Conservation (phyloP, 2,329 filamentous ascomycete genomes). For the Phialophora macrospora region DNA sequence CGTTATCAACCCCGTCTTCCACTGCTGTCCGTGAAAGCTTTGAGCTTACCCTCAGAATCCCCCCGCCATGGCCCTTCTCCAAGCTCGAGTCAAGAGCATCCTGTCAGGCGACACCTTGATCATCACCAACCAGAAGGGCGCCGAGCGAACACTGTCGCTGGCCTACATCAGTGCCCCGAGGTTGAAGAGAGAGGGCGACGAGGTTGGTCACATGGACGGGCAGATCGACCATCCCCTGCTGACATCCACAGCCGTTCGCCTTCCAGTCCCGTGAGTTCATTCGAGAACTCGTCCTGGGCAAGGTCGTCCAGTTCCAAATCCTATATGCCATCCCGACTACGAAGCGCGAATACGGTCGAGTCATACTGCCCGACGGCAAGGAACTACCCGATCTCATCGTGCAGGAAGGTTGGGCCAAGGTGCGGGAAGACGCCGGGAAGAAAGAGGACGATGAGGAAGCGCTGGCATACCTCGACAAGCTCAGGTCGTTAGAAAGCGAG, state of each 20-base stretch:
- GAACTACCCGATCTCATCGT: conserved; percentile 81
- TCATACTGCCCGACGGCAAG: conserved; percentile 75
- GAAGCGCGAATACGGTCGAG: conserved; percentile 76
- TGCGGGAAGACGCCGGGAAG: conserved; percentile 90
- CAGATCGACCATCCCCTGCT: conserved; percentile 20
- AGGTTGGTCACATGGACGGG: conserved; percentile 55
- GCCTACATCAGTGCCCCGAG: conserved; percentile 91
- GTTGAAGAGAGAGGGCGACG: conserved; percentile 84
- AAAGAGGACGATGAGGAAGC: conserved; percentile 85
- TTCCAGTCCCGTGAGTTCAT: conserved; percentile 96
- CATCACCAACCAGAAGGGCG: conserved; percentile 76
- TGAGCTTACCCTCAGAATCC: not conserved
- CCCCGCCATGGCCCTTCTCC: conserved; percentile 43
- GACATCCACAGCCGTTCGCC: conserved; percentile 67
- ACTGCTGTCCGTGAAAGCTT: conserved; percentile 2
- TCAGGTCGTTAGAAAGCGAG: conserved; percentile 75
- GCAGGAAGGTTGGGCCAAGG: conserved; percentile 87
- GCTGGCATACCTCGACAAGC: conserved; percentile 71
- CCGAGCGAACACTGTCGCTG: conserved; percentile 85
- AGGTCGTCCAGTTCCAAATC: conserved; percentile 81
- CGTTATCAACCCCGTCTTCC: conserved; percentile 12
- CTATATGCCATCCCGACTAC: conserved; percentile 84
- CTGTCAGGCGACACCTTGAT: conserved; percentile 92
- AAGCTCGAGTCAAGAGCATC: conserved; percentile 87
- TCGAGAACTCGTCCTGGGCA: conserved; percentile 81